A percentile compares a stretch with the other conserved stretches of the same genome.
These are phyloP conservation scores for Cutaneotrichosporon dermatis DNA, from an alignment of 1,284 basidiomycete species.

Conservation along the genomic window DNA sequence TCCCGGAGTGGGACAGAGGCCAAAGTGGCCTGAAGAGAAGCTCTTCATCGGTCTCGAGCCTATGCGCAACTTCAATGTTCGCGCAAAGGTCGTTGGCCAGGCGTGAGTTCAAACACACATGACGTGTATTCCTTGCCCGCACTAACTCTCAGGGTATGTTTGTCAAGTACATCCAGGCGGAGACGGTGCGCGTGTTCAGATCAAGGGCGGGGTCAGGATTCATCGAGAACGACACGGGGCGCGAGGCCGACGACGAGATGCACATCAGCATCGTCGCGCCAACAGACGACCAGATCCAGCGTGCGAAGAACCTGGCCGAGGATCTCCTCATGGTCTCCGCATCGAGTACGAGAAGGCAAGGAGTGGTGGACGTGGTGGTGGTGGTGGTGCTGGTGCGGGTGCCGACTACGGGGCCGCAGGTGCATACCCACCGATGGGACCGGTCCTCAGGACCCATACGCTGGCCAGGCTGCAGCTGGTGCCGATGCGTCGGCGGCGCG, in stretches of 20 bases:
- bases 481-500: slow-evolving; percentile 45
- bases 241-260: slow-evolving; percentile 86
- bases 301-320: slow-evolving; percentile 81
- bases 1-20: slow-evolving; percentile 45
- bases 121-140: no score
- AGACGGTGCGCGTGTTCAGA: slow-evolving; percentile 98
- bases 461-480: slow-evolving; percentile 26
- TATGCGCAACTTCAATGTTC: slow-evolving; percentile 92
- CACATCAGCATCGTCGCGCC: slow-evolving; percentile 92
- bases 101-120: slow-evolving; percentile 53
- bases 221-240: slow-evolving; percentile 87
- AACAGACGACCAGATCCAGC: slow-evolving; percentile 77
- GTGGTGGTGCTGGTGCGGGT: slow-evolving; percentile 44
- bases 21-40: slow-evolving; percentile 96
- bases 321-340: slow-evolving; percentile 82
- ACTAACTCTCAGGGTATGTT: slow-evolving; percentile 69
- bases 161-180: slow-evolving; percentile 96
- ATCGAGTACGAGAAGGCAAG: slow-evolving; percentile 77
- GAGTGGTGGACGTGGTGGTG: slow-evolving; percentile 47
- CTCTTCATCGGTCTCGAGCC: slow-evolving; percentile 80
- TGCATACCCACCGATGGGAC: slow-evolving; percentile 52
- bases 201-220: slow-evolving; percentile 98
- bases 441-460: slow-evolving; percentile 9
- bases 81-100: slow-evolving; percentile 97
- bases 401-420: slow-evolving; percentile 43